phyloP scores from a whole-genome alignment of 2,329 filamentous ascomycete species.

The Cercospora sp. region DNA sequence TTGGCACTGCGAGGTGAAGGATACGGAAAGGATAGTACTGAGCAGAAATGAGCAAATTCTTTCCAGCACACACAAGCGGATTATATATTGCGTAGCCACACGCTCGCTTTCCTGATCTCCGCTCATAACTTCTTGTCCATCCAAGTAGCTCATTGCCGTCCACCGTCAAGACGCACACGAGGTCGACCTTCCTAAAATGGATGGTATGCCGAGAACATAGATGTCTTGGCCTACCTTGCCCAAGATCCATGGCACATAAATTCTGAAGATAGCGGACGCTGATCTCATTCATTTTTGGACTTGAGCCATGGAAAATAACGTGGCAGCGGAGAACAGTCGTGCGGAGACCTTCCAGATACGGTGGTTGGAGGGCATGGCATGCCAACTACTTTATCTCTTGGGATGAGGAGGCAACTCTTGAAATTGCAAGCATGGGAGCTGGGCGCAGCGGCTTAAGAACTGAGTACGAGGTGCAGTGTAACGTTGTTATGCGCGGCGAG shows the following conservation, averaged over 20 bases:
- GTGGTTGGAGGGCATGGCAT: background rate
- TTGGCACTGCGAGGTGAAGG: constrained; percentile 5
- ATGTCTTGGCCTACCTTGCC: constrained; percentile 1
- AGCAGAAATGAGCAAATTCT: constrained; percentile 9
- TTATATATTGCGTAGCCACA: background rate
- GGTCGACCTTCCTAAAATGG: constrained; percentile 1
- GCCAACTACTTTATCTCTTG: constrained; percentile 7
- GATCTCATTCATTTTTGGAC: background rate
- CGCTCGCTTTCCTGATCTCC: background rate
- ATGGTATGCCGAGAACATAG: constrained; percentile 5
- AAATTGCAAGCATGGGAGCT: background rate
- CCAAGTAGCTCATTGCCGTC: background rate
- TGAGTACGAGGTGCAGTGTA: background rate
- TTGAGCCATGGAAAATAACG: background rate
- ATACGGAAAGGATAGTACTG: background rate
- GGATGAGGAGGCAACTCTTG: background rate
- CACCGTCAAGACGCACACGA: constrained; percentile 2
- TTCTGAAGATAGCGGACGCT: background rate
- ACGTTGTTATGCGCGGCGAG: background rate
- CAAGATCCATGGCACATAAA: background rate
- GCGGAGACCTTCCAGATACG: constrained; percentile 9
- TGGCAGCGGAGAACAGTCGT: background rate
- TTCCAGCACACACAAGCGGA: background rate
- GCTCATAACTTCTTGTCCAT: background rate
- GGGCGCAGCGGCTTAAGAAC: background rate